Conservation (phyloP, 2,329 filamentous ascomycete species). For the Juglanconis sp. region DNA sequence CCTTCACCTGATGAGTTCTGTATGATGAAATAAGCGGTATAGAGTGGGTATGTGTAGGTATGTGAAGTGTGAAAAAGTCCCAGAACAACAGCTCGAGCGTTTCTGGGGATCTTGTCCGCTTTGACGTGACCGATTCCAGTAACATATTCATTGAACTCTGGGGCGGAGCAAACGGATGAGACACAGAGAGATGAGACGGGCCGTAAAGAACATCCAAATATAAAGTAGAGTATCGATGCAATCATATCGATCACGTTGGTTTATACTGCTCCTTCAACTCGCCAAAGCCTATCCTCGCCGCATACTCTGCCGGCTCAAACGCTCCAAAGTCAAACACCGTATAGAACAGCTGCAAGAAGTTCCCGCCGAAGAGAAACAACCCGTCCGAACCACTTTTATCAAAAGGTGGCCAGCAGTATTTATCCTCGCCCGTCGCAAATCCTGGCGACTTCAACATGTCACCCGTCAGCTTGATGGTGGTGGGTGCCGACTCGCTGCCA, state of each 20-base stretch:
- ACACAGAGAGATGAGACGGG: too few relatives aligned
- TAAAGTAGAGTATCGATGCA: background rate
- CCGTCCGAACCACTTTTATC: conserved; percentile 21
- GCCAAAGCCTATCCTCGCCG: conserved; percentile 6
- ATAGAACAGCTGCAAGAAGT: conserved; percentile 31
- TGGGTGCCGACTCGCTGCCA: conserved; percentile 13
- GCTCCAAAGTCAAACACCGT: conserved; percentile 31
- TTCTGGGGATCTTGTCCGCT: too few relatives aligned
- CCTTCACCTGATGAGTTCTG: too few relatives aligned
- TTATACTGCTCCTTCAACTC: conserved; percentile 13
- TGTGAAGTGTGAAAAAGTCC: too few relatives aligned
- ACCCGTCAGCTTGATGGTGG: conserved; percentile 28
- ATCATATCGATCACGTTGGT: background rate
- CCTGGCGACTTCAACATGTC: conserved; percentile 30
- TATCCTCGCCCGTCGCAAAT: conserved; percentile 28
- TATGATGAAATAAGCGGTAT: too few relatives aligned
- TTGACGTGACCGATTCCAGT: too few relatives aligned
- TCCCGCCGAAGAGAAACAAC: conserved; percentile 29
- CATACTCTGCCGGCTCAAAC: conserved; percentile 4
- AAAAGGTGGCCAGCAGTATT: conserved; percentile 35
- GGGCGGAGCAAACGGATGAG: too few relatives aligned
- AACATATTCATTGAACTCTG: too few relatives aligned
- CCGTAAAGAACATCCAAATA: too few relatives aligned
- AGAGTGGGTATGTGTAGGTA: too few relatives aligned
- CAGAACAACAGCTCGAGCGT: too few relatives aligned